Base-by-base conservation (phyloP, 345 rosid species). In the Populus simonii region DNA sequence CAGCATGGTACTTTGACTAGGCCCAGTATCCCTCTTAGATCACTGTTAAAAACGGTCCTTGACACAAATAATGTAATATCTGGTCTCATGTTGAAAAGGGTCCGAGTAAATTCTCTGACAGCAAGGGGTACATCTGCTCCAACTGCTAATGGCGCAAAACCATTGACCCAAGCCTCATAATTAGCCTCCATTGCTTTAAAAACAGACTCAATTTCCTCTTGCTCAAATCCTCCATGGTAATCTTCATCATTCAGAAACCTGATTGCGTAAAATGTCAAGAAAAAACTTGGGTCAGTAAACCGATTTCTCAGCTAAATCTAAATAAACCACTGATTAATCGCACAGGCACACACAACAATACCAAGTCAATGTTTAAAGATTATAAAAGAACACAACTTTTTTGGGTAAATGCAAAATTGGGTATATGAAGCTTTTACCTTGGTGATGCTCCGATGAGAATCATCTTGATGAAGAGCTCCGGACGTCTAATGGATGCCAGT, bases 1-100 rank as follows among this genome's bases (percentile, higher is more conserved):
- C 93, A 89, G 25, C 90, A 88, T 0, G 97, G 94, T 1, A 83
- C 91, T 74, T 59, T 88, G 0, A 94, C 96, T 1, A 90, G 71
- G 6, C 96, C 97, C 1, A 94, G 86, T 13, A 94, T 84, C 1
- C 90, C 96, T 77, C 97, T 85, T 7, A 90, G 73, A 78, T 94
- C 98, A 43, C 91, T 86, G 36, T 79, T 86, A 61, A 94, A 91
- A 4, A 91, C 94, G n/a, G 91, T 89, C 47, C 88, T 80, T 0
- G 83, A 87, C 0, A 92, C 94, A 68, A 88, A 89, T 6, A 94
- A 74, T 2, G 98, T 78, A 17, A 94, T 94, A 83, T 94, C 97
- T 0, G 97, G 97, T 51, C 98, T 87, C 98, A 94, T 94, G 65
- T 94, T 94, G 84, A 94, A 94, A 45, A 94, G 78, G 25, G 98